A percentile compares a stretch with the other conserved stretches of the same genome.
Conservation (phyloP, 306 rosid genomes). For the Canavalia gladiata region DNA sequence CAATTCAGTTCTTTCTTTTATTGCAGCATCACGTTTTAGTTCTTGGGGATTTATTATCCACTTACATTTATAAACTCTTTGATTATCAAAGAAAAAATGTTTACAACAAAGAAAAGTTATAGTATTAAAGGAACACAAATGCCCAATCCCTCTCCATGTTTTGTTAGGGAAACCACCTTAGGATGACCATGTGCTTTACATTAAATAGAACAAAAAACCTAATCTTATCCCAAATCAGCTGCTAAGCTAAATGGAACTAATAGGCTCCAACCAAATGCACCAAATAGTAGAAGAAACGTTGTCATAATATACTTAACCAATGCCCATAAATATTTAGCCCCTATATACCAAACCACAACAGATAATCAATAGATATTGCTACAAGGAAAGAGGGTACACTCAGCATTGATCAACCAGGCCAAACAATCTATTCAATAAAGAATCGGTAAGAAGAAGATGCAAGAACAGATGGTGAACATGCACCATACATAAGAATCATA, state of each 20-base stretch:
- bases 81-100: no score
- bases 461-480: not conserved
- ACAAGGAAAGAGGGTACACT: not conserved
- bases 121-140: no score
- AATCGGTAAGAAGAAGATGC: not conserved
- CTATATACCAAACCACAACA: not conserved
- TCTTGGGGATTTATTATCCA: no score
- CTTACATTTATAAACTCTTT: no score
- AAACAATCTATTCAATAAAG: not conserved
- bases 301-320: not conserved
- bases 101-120: no score
- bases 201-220: not conserved
- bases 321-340: not conserved
- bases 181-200: not conserved
- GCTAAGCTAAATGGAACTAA: not conserved
- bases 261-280: not conserved
- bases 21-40: no score
- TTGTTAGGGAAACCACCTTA: not conserved
- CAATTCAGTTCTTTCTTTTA: no score
- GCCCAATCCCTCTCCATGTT: no score
- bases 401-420: not conserved
- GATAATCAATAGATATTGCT: not conserved
- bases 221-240: not conserved
- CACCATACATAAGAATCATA: not conserved
- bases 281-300: constrained; percentile 8